Base-by-base conservation (phyloP, 1,284 basidiomycete species). In the Cryptococcus neoformans region DNA sequence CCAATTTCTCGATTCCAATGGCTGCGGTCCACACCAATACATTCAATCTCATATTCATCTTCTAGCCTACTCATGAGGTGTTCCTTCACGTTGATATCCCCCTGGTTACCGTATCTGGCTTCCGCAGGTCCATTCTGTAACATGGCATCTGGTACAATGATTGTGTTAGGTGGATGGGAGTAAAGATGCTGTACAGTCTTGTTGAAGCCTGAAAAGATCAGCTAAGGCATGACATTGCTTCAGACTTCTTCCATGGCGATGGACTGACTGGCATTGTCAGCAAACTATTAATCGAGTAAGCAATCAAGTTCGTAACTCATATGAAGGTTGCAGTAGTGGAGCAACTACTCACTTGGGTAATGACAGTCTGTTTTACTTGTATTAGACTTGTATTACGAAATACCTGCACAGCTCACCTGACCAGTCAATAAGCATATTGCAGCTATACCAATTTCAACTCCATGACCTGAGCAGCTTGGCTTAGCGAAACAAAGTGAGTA, bases 141-240 rank as follows among this genome's bases (percentile, higher is more conserved):
- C 63, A 87, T 88, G 0, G 87, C 90, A 66, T 91, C 88, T 0
- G 89, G 89, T 6, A 93, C 83, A 5, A 96, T 80, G 39, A 95
- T 80, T 12, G 86, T 78, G 10, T 78, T 80, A 0, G 92, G 92
- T 6, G 79, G 81, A 66, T 92, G 86, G 8, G 91, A 72, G 60
- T 87, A 84, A 79, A 95, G 83, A 66, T 94, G 90, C 62, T 94
- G 90, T 7, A 94, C 77, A 0, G 89, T 92, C 71, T 90, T 91
- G 57, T 90, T 85, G 65, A 92, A 96, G 16, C 89, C 79, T 61
- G 66, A 49, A 6, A 66, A 65, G 53, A 36, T 7, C 7, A 36
- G 9, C 36, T 9, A 12, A 8, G 42, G 56, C 41, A 49, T 14
- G 39, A 9, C 12, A 9, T n/a, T 39, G 14, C 12, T 17, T 17